Percentiles rank a stretch among this genome's conserved stretches.
Evolutionary conservation across 306 rosid species (phyloP).

Genomic region (Malus orientalis): DNA sequence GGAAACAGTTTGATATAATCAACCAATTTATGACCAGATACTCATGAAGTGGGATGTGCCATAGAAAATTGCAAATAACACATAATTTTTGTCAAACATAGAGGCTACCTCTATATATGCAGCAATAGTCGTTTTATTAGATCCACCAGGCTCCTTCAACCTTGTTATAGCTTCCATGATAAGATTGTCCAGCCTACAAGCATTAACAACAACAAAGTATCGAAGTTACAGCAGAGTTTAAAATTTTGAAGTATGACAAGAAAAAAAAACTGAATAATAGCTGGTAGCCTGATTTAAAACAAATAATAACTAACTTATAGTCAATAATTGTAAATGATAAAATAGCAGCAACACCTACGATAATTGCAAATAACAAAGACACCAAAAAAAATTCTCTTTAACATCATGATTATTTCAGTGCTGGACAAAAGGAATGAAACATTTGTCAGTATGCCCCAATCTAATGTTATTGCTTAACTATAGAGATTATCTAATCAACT

Average conservation of each 20-base stretch:
- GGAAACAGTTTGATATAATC: background rate
- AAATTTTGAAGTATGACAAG: background rate
- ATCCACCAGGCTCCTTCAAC: slow-evolving; percentile 77
- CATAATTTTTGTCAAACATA: background rate
- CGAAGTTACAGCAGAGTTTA: background rate
- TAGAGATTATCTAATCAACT: background rate
- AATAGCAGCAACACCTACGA: background rate
- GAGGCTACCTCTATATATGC: slow-evolving; percentile 73
- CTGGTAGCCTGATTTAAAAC: background rate
- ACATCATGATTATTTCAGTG: background rate
- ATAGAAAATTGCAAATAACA: background rate
- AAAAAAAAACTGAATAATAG: background rate
- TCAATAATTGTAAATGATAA: background rate
- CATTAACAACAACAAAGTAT: slow-evolving; percentile 5
- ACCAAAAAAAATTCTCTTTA: background rate
- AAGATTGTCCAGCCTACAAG: slow-evolving; percentile 72
- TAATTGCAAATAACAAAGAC: background rate
- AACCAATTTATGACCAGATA: background rate
- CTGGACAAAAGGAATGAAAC: background rate
- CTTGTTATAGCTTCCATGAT: slow-evolving; percentile 72
- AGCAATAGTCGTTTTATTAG: slow-evolving; percentile 79
- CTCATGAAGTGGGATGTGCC: background rate
- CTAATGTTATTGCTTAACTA: background rate
- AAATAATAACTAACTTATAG: background rate
- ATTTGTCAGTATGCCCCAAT: background rate